Base-by-base conservation (phyloP, 1,284 basidiomycete genomes). In the Phylloboletellus chloephorus region DNA sequence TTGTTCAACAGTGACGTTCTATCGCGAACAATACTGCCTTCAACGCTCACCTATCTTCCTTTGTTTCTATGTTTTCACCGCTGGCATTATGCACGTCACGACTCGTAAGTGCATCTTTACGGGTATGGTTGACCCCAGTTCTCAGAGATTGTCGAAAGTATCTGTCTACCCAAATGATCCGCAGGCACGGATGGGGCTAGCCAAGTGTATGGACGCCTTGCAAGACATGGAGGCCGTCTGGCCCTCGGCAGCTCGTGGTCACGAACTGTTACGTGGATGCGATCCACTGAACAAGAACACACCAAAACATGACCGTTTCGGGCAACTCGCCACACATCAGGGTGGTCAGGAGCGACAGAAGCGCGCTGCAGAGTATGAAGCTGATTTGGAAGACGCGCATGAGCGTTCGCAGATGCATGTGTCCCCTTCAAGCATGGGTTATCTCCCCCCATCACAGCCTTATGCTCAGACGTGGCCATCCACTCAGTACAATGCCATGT, bases 1-100 rank as follows among this genome's bases (percentile, higher is more conserved):
- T 3, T 3, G 11, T 33, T 31, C 6, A 16, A 33, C 40, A 82
- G 79, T 78, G 13, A 63, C 68, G 2, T 61, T 75, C 3, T 88
- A 84, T 60, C 67, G 71, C 30, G 77, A 84, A 47, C 71, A 69
- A 39, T 85, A 81, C 60, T 72, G 73, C 35, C 67, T 88, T 39
- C 73, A 74, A 31, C 74, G 76, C 13, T 77, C 78, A 24, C 69
- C 87, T 2, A 82, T 82, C 2, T 90, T 88, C 58, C 64, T 89
- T 33, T 82, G 77, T 49, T 92, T 88, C 56, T 88, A 88, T 51
- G 68, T 89, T 17, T 92, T 91, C 66, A 82, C 79, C 7, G 88
- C 88, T 15, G 78, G 79, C 44, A 80, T 91, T 48, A 88, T 88
- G 80, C 88, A 89, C 55, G 76, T 85, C 37, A 78, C 77, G 1